Base-by-base conservation (phyloP, 2,329 filamentous ascomycete genomes). In the Neonectria punicea region DNA sequence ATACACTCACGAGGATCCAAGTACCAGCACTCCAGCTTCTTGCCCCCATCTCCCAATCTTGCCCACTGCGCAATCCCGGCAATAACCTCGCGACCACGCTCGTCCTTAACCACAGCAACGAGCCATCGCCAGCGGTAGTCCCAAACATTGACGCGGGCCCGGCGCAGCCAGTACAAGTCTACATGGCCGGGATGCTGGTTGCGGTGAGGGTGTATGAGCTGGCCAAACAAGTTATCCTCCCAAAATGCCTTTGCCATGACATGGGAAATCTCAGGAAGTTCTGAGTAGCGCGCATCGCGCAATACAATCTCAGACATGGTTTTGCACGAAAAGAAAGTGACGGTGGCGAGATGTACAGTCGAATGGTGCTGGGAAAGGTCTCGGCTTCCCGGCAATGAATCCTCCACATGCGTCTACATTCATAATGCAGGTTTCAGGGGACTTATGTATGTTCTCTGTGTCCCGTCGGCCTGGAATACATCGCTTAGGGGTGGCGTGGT, bases 131-230 rank as follows among this genome's bases (percentile, higher is more conserved):
- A 72, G 8, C 72, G 72, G 11, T 72, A 75, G 30, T 78, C 74
- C 70, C 73, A 74, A 44, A 72, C 77, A 44, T 70, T 72, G 36
- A 76, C 70, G 14, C 73, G 71, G 2, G 68, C 67, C 2, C 71
- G 58, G 2, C 73, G 69, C 36, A 79, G 58, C 68, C 74, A 80
- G 65, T 74, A 78, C 16, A 73, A 34, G 46, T 77, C 65, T 20
- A 74, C 70, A 59, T 80, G 75, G 14, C 66, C 58, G 0, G 78
- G 78, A 41, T 74, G 73, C 30, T 76, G 53, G 5, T 73, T 58
- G 20, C 79, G 78, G 58, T 76, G 68, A 4, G 79, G 79, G 53
- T 80, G 76, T 25, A 80, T 77, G 20, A 78, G 63, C 2, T 74
- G 63, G 20, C 77, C 78, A 36, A 78, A 78, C 7, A 80, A 51